A percentile compares a stretch with the other conserved stretches of the same genome.
Evolutionary conservation across 129 eudicot species (phyloP).

Genomic region (Smallanthus sonchifolius): DNA sequence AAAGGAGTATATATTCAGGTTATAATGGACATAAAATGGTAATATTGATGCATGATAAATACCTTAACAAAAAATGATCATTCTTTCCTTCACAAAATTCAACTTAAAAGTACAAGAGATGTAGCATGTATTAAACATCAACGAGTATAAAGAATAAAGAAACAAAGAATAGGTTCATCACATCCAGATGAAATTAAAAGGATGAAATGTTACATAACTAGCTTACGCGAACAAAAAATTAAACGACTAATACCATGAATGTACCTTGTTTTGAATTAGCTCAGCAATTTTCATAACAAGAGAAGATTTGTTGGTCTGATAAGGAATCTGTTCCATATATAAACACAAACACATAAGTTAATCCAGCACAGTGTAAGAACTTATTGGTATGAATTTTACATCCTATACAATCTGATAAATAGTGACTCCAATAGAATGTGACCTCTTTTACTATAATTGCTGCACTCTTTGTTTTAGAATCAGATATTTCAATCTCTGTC

Average conservation of each 20-base stretch:
- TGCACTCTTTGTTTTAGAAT: slow-evolving; percentile 66
- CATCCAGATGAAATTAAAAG: background rate
- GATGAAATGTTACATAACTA: slow-evolving; percentile 1
- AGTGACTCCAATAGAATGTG: background rate
- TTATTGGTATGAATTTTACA: background rate
- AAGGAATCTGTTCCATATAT: slow-evolving; percentile 67
- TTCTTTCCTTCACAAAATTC: background rate
- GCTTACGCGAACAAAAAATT: background rate
- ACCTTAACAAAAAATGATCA: background rate
- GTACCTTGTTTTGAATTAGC: slow-evolving; percentile 91
- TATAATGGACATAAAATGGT: background rate
- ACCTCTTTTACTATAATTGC: slow-evolving; percentile 95
- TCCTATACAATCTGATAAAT: slow-evolving; percentile 4
- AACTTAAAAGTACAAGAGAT: background rate
- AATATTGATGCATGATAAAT: background rate
- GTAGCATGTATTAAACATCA: background rate
- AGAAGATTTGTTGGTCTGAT: slow-evolving; percentile 92
- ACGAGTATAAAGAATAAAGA: background rate
- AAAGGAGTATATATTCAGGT: background rate
- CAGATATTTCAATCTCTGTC: slow-evolving; percentile 73
- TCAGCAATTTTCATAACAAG: slow-evolving; percentile 91
- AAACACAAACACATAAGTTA: slow-evolving; percentile 16
- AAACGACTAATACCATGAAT: background rate
- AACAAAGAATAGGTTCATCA: background rate
- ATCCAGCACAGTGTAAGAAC: background rate